A percentile compares a stretch with the other conserved stretches of the same genome.
Conservation (phyloP, 2,329 filamentous ascomycete genomes). For the Sclerotiophoma versabilis region DNA sequence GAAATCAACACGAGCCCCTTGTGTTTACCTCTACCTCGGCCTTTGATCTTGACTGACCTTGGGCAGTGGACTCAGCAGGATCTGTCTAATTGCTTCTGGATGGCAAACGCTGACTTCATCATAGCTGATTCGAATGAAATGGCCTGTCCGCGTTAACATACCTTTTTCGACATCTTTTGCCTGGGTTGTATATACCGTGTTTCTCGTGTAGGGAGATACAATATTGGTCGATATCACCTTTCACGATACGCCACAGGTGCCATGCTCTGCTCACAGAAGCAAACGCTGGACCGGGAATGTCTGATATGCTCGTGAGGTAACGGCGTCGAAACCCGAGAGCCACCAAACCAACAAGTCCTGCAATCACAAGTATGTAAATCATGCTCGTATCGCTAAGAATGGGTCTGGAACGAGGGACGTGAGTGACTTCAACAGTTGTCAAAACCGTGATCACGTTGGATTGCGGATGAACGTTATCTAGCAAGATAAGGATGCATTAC, state of each 20-base stretch:
- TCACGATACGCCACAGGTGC: not conserved
- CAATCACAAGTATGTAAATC: not conserved
- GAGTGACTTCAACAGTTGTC: too few species aligned
- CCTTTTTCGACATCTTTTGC: too few species aligned
- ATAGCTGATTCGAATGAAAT: slow-evolving; percentile 54
- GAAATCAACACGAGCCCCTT: not conserved
- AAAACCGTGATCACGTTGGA: not conserved
- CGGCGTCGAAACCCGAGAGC: not conserved
- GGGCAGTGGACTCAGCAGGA: slow-evolving; percentile 44
- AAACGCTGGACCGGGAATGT: not conserved
- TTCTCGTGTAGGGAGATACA: slow-evolving; percentile 4
- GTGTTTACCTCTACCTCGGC: too few species aligned
- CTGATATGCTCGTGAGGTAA: not conserved
- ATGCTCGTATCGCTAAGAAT: not conserved
- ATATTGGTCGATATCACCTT: not conserved
- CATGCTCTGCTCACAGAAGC: not conserved
- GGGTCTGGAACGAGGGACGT: not conserved
- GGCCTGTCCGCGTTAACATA: not conserved
- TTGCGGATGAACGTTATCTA: not conserved
- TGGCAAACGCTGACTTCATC: slow-evolving; percentile 56
- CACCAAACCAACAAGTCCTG: not conserved
- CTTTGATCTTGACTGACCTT: slow-evolving; percentile 42
- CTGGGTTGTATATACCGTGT: not conserved
- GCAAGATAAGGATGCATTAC: not conserved
- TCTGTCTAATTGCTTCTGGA: slow-evolving; percentile 49